Evolutionary conservation across 768 basidiomycete genomes (phyloP), one percentile per base, ranked within the genome.

Genomic region (Termitomyces sp.): DNA sequence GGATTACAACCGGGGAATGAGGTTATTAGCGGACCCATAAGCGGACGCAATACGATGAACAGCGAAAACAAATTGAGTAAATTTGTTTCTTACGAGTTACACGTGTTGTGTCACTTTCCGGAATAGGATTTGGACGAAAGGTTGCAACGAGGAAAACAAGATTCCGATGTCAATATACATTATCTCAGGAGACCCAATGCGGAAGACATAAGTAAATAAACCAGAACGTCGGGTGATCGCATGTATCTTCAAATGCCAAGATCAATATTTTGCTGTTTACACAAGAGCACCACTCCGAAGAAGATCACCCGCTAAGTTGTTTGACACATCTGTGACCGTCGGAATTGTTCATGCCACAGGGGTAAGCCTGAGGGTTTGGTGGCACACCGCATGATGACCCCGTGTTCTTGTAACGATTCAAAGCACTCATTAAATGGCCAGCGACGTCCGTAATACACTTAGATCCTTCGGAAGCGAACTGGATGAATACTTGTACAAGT

Each of bases 401-500:
- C 50, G 38, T 51, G 50, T 41, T 40, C n/a, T 26, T 35, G 48
- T 33, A 15, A 30, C 7, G 14, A 15, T 33, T 11, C 45, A 46
- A 31, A 5, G 2, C 31, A 21, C 31, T 48, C 47, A 48, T 48
- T 55, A 30, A 47, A 11, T 30, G 31, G 46, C 0, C 19, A 49
- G 40, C 15, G 33, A 43, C 41, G 17, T 35, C 40, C 35, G 19
- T 3, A 52, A 3, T 42, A 50, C 52, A 44, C 30, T 44, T 50
- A 23, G 31, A 42, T 53, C 33, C 40, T 51, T 48, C 47, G 41
- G 41, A 45, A 33, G 31, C 28, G 28, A 40, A 53, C 17, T 9
- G 31, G 31, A 33, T 5, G 30, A 23, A 46, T 49, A 38, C 14
- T 54, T 46, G 38, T 60, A 57, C 56, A 60, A 23, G 55, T 53